These are phyloP conservation scores for Albugo candida DNA, from an alignment of 352 stramenopile species.

Conservation along the genomic window DNA sequence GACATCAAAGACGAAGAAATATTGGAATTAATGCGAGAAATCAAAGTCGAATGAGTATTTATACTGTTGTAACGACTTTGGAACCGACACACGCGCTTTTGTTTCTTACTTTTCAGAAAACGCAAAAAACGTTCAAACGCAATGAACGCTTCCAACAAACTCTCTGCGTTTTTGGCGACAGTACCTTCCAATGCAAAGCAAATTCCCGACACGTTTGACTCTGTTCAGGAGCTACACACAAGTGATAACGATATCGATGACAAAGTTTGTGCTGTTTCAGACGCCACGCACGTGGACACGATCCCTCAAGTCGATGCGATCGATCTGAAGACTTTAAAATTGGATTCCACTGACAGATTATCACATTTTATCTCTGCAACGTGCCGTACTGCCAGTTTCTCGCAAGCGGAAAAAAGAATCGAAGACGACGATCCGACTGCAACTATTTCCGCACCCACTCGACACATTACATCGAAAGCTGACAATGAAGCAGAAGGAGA, in stretches of 20 bases:
- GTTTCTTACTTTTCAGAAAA: too few species aligned
- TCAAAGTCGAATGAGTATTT: slow-evolving; percentile 13
- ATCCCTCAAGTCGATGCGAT: not conserved
- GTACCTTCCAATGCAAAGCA: slow-evolving; percentile 36
- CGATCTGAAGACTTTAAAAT: not conserved
- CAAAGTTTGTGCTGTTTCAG: not conserved
- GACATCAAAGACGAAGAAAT: slow-evolving; percentile 26
- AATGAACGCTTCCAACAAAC: slow-evolving; percentile 14
- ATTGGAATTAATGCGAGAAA: slow-evolving; percentile 29
- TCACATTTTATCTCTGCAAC: not conserved
- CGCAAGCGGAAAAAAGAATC: not conserved
- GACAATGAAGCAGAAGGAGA: slow-evolving; percentile 6
- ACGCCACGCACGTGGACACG: not conserved
- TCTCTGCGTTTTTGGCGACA: slow-evolving; percentile 55
- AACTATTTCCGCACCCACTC: slow-evolving; percentile 31
- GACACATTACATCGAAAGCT: slow-evolving; percentile 22
- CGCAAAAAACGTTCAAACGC: too few species aligned
- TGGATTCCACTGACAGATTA: not conserved
- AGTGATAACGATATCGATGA: slow-evolving; percentile 7
- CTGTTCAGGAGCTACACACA: slow-evolving; percentile 13
- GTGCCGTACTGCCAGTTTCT: not conserved
- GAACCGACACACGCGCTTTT: too few species aligned
- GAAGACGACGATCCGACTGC: slow-evolving; percentile 11
- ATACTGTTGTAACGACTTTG: too few species aligned
- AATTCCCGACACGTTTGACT: slow-evolving; percentile 13